phyloP scores from a whole-genome alignment of 83 land plant genomes.

The Diphasiastrum complanatum region DNA sequence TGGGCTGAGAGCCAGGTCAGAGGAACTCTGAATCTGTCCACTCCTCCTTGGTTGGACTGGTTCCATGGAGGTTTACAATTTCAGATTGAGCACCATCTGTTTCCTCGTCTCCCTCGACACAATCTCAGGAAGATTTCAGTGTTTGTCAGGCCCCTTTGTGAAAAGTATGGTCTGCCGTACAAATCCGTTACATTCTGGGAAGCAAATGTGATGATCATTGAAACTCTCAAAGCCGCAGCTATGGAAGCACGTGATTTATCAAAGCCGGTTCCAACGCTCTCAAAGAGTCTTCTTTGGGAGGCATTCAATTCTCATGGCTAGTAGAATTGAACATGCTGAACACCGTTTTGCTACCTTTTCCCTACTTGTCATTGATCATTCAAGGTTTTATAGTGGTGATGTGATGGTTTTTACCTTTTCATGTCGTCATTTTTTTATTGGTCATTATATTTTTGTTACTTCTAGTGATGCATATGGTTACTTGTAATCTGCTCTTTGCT shows the following conservation, averaged over 20 bases:
- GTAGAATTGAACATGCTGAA: too few relatives aligned
- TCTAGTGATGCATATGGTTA: too few relatives aligned
- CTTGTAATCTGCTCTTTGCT: too few relatives aligned
- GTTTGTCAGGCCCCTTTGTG: constrained; percentile 57
- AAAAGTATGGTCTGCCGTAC: constrained; percentile 68
- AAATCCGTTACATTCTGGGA: constrained; percentile 58
- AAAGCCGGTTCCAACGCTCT: constrained; percentile 38
- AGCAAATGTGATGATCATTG: constrained; percentile 58
- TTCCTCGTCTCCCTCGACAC: constrained; percentile 70
- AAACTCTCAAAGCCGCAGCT: constrained; percentile 63
- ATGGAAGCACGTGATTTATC: constrained; percentile 63
- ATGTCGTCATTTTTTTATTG: too few relatives aligned
- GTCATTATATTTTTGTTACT: too few relatives aligned
- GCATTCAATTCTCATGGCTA: constrained; percentile 78
- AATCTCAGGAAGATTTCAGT: constrained; percentile 61
- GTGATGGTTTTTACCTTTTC: too few relatives aligned
- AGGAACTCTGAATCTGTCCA: constrained; percentile 62
- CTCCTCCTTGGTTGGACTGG: constrained; percentile 83
- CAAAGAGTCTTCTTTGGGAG: constrained; percentile 73
- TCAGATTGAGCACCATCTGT: constrained; percentile 74
- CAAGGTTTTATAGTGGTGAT: too few relatives aligned
- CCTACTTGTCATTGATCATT: too few relatives aligned
- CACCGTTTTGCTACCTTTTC: too few relatives aligned
- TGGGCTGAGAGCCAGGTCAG: constrained; percentile 60
- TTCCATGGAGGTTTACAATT: constrained; percentile 85